Base-by-base conservation (phyloP, 139 green algal species). In the Picocystis salinarum region DNA sequence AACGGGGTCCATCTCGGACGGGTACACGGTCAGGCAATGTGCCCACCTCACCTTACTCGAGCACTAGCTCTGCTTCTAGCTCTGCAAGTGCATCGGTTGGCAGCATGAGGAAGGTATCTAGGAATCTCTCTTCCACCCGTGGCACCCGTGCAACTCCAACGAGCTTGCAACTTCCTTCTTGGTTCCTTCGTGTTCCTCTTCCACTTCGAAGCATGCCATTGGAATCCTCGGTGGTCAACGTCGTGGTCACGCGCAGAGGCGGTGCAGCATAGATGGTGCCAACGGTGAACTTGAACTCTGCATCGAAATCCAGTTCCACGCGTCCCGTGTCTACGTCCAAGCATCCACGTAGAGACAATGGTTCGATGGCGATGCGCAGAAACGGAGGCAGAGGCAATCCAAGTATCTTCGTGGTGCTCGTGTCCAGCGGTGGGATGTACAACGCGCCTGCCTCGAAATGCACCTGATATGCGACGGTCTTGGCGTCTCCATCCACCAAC, bases 51-150 rank as follows among this genome's bases (percentile, higher is more conserved):
- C n/a, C n/a, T n/a, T n/a, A n/a, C n/a, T n/a, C n/a, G n/a, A n/a
- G n/a, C n/a, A n/a, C n/a, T n/a, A n/a, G n/a, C 5, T 70, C 42
- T 19, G 55, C 55, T 4, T 39, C 39, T 59, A 80, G 69, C 25
- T 82, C 46, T 0, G 79, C 77, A 19, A 83, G 59, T 0, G 66
- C 64, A 28, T 91, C 75, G 23, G 58, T 77, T 23, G 79, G 79
- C 30, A 91, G 60, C 61, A 69, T 67, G 17, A 91, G 52, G 46
- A 91, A 90, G 6, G 28, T 54, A 53, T 86, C 56, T 7, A 90
- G 33, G n/a, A 83, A 67, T 1, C 26, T 11, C 30, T 86, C 76
- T 4, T 40, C 55, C 2, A 66, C 73, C 28, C 47, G 58, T 0
- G 62, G 59, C 48, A 87, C 67, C 17, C 40, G 40, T 2, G 76